Percentiles rank a stretch among this genome's conserved stretches.
These are phyloP conservation scores for Ogataea pilisensis DNA, from an alignment of 805 yeast species.

Conservation along the genomic window DNA sequence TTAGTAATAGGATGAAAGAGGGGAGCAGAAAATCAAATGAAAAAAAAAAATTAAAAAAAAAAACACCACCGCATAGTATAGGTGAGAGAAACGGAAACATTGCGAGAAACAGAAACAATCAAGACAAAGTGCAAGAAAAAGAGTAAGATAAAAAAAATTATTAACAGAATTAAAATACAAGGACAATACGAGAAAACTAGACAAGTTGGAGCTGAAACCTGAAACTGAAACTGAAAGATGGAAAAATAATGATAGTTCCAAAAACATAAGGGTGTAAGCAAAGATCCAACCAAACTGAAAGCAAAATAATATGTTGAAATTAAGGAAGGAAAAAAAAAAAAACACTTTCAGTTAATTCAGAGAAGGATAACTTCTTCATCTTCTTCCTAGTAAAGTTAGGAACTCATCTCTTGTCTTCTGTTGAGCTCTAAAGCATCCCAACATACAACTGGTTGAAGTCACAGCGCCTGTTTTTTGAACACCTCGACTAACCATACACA, in stretches of 20 bases:
- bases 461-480: conserved; percentile 92
- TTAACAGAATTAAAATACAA: neutral
- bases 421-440: conserved; percentile 90
- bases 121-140: neutral
- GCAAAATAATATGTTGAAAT: neutral
- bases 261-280: too few species aligned
- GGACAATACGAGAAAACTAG: neutral
- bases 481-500: conserved; percentile 99
- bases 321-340: neutral
- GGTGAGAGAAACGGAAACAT: too few species aligned
- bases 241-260: too few species aligned
- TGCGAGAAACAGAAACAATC: too few species aligned
- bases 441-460: conserved; percentile 94
- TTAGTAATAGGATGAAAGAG: too few species aligned
- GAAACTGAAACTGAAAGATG: too few species aligned
- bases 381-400: conserved; percentile 70
- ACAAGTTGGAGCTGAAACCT: neutral
- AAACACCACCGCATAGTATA: too few species aligned
- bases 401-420: conserved; percentile 97
- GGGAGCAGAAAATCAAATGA: too few species aligned
- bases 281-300: too few species aligned
- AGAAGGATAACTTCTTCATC: conserved; percentile 20
- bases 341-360: neutral
- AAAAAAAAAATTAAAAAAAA: too few species aligned
- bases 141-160: neutral